Evolutionary conservation across 805 yeast species (phyloP), one percentile per base, ranked within the genome.

Genomic region (Myxozyma kluyveri): DNA sequence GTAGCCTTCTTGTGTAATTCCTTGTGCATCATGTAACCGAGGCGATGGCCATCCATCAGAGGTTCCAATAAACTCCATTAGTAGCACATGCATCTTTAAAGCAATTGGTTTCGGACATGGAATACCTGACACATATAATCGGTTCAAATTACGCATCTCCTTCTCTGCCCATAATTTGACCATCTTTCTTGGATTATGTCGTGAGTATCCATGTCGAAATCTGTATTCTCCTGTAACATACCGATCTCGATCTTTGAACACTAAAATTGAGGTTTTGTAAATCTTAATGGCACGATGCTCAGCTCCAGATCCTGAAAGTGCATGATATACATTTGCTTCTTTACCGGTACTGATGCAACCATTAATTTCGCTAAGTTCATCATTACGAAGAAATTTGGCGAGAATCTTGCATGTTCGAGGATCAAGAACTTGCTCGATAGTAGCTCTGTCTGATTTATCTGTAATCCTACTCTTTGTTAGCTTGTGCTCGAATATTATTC

Each of bases 101-200:
- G 88, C 96, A 12, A 88, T 69, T 0, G 99, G 99, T 65, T 87
- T 86, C 0, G 99, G 99, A 36, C 88, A 84, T n/a, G 95, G 93
- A 32, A 93, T 85, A 0, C 95, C 96, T 50, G 82, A 77, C 42
- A 77, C 66, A 67, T 85, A 73, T 19, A 93, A 75, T 65, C 99
- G 78, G 67, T 88, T 91, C 68, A 93, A 75, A 66, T 93, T 93
- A 50, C 99, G 73, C 61, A 90, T 91, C 71, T 93, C 99, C 66
- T 93, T 93, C 67, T 93, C 99, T 0, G 99, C 98, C 99, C 99
- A 93, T 22, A 90, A 78, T 68, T 88, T 88, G 57, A 93, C 96
- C 97, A 93, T 91, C 66, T 91, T 91, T 65, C 99, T 77, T 7
- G 98, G 98, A 65, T 93, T 93, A 60, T 89, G 88, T 63, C 87